Evolutionary conservation across 1,139 yeast species (phyloP).

Genomic region (Saccharomyces pastorianus): DNA sequence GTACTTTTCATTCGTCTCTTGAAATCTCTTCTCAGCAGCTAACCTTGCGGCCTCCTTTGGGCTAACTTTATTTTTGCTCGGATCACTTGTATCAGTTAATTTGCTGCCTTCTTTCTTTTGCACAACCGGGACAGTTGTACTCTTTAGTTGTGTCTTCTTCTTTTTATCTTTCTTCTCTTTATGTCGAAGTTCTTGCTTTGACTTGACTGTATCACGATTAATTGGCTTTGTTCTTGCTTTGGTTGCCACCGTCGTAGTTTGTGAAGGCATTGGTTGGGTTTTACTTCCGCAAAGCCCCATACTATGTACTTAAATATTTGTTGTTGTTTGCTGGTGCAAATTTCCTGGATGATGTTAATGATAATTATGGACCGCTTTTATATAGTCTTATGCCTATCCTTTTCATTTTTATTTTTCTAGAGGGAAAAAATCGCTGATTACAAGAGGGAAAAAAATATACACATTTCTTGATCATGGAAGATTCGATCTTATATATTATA

Average conservation of each 20-base stretch:
- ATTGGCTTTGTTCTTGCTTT: background rate
- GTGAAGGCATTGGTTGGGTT: conserved; percentile 4
- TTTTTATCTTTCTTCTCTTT: conserved; percentile 12
- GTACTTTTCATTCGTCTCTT: conserved; percentile 19
- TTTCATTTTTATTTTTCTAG: background rate
- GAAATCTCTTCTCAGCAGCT: conserved; percentile 29
- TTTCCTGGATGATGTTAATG: background rate
- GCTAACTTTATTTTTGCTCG: conserved; percentile 10
- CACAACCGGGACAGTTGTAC: conserved; percentile 5
- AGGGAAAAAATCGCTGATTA: background rate
- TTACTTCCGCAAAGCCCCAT: conserved; percentile 28
- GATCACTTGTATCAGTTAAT: background rate
- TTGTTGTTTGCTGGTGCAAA: background rate
- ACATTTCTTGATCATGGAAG: background rate
- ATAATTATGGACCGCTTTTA: background rate
- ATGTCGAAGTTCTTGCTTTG: conserved; percentile 1
- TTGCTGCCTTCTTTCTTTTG: background rate
- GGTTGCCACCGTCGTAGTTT: conserved; percentile 1
- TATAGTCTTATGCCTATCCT: background rate
- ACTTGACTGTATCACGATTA: conserved; percentile 1
- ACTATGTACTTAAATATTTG: conserved; percentile 9
- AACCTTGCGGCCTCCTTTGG: conserved; percentile 29
- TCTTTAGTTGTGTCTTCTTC: conserved; percentile 4
- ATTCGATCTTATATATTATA: background rate
- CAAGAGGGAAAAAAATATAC: background rate